Base-by-base conservation (phyloP, 805 yeast species). In the Candida glaebosa region DNA sequence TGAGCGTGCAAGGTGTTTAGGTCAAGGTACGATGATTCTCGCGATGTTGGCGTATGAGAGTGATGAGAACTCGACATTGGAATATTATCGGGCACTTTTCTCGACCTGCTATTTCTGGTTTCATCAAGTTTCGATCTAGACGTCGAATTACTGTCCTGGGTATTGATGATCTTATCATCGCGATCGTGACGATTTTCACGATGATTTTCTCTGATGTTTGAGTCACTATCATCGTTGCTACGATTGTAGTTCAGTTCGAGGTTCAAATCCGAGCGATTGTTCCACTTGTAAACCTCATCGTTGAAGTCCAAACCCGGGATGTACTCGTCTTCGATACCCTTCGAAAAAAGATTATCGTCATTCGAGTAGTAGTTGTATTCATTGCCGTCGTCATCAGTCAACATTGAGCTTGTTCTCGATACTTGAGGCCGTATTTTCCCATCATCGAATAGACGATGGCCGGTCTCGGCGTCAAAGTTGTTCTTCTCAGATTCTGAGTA, bases 291-390 rank as follows among this genome's bases (percentile, higher is more conserved):
- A 1, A 78, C 47, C 53, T 63, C 59, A 18, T 75, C 71, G 31
- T 70, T 65, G 46, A 81, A 82, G 50, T 81, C 81, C 20, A 85
- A 65, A 37, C 82, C 86, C 0, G 91, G 91, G 12, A 86, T 74
- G 52, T 84, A 85, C 53, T 86, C 93, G 56, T 84, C 91, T 52
- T 81, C 84, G 49, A 84, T 65, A 1, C 87, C 89, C 4, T 14
- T 25, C 5, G 25, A 35, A 8, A 35, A 28, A 15, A 31, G 24
- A 15, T 34, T 34, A 15, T 24, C 31, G 17, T 32, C 36, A 5
- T 30, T 16, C 5, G 38, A 24, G n/a, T 18, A 34, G 18, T 17
- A 19, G 26, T 30, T 36, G 31, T 14, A 8, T 10, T 31, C 37
- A 30, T 28, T 12, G 5, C 17, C 22, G n/a, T 16, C 18, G 15